Evolutionary conservation across 257 asterid species (phyloP), one percentile per base, ranked within the genome.

Genomic region (Anisodus tanguticus): DNA sequence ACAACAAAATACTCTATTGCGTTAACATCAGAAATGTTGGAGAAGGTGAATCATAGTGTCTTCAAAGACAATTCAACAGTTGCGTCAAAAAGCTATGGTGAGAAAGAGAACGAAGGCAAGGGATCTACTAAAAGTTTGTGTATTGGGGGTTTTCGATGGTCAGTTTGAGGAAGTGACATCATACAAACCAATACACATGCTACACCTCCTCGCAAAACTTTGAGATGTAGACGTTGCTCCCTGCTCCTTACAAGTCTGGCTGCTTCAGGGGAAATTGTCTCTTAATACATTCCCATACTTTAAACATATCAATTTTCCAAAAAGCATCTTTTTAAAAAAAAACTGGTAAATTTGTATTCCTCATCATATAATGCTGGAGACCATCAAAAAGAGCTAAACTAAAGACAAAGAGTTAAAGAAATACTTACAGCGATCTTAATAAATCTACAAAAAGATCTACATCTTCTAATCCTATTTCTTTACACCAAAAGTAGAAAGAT

Each of bases 11-110:
- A 49, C 16, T 49, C 10, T 15, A 74, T 51, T 22, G 26, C 8
- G 6, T 51, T 26, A 13, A 76, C 62, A 26, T 51, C 63, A 51
- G 63, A 51, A 76, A 76, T 76, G 63, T 26, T 11, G 47, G 58
- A 51, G 15, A 76, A 76, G 63, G 63, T 51, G 19, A 76, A 74
- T 12, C 13, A 12, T 70, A 76, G 81, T 22, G 81, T 26, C 37
- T 51, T 76, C 63, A 76, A 51, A 57, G 2, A 76, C 47, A 76
- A 76, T 26, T 76, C 81, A 76, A 51, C 45, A 51, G 81, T 26
- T 22, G 81, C n/a, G 11, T 51, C 63, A 76, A 26, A 76, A 12
- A 76, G 47, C 43, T 26, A 76, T 51, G 22, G 47, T 2, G 26
- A 51, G 81, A 58, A 76, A 76, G 63, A 59, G 43, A 13, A 76